Conservation (phyloP, 169 alveolate species). For the Miamiensis avidus region DNA sequence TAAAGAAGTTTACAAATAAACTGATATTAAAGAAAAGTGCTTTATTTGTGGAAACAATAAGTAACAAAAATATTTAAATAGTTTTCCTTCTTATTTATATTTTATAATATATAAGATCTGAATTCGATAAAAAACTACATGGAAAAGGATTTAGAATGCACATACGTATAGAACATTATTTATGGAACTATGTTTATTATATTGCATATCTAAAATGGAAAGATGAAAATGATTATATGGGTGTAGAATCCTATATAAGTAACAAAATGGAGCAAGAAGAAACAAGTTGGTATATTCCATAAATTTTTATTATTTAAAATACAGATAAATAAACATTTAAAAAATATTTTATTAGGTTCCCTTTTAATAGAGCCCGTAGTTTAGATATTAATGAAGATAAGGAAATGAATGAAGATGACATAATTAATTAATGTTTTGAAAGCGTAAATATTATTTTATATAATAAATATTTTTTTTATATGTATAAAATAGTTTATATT, state of each 20-base stretch:
- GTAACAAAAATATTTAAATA: background rate
- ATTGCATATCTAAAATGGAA: constrained; percentile 69
- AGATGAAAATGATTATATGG: constrained; percentile 80
- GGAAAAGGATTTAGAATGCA: constrained; percentile 70
- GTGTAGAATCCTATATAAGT: constrained; percentile 77
- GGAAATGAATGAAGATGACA: constrained; percentile 23
- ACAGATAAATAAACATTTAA: background rate
- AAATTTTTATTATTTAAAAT: background rate
- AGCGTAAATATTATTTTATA: background rate
- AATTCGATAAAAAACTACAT: constrained; percentile 62
- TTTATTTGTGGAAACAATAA: constrained; percentile 63
- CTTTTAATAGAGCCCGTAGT: constrained; percentile 31
- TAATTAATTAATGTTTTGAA: background rate
- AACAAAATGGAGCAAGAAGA: constrained; percentile 40
- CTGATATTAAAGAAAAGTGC: constrained; percentile 68
- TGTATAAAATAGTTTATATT: too few species aligned
- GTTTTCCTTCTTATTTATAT: too few species aligned
- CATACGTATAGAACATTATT: constrained; percentile 70
- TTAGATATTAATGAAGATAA: constrained; percentile 2
- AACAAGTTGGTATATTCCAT: background rate
- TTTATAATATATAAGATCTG: constrained; percentile 20
- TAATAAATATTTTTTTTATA: too few species aligned
- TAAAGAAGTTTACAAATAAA: constrained; percentile 51
- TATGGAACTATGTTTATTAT: constrained; percentile 81
- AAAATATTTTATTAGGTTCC: constrained; percentile 18